Percentiles rank a stretch among this genome's conserved stretches.
Evolutionary conservation across 768 basidiomycete species (phyloP).

Genomic region (Suillus weaverae): DNA sequence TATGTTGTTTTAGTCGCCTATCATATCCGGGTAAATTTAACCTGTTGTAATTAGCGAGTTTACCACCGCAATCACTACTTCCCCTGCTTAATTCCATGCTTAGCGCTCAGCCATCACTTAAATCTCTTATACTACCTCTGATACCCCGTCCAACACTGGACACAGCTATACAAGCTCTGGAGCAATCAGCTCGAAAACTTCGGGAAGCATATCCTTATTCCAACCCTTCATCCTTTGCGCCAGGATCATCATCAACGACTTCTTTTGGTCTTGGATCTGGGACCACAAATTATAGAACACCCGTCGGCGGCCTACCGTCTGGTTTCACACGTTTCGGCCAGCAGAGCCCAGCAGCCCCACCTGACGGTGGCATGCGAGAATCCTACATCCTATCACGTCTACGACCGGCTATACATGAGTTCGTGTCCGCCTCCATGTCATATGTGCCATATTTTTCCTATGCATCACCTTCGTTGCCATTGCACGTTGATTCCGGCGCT

Average conservation of each 20-base stretch:
- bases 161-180: constrained; percentile 66
- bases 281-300: constrained; percentile 12
- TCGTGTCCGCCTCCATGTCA: constrained; percentile 72
- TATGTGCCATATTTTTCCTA: constrained; percentile 87
- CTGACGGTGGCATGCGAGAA: constrained; percentile 69
- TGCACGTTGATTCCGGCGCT: constrained; percentile 19
- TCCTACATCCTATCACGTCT: constrained; percentile 76
- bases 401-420: constrained; percentile 73
- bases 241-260: constrained; percentile 26
- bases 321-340: constrained; percentile 29
- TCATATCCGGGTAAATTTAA: constrained; percentile 13
- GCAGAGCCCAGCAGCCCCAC: constrained; percentile 20
- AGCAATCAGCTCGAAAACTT: constrained; percentile 68
- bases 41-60: constrained; percentile 53
- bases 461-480: constrained; percentile 14
- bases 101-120: constrained; percentile 66
- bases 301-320: constrained; percentile 31
- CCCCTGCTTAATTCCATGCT: constrained; percentile 72
- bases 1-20: constrained; percentile 35
- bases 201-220: constrained; percentile 86
- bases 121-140: constrained; percentile 67
- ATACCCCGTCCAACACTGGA: constrained; percentile 86
- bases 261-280: constrained; percentile 37
- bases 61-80: constrained; percentile 75
- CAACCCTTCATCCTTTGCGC: constrained; percentile 38